phyloP scores from a whole-genome alignment of 768 basidiomycete species.

The Aureoboletus auriporus region DNA sequence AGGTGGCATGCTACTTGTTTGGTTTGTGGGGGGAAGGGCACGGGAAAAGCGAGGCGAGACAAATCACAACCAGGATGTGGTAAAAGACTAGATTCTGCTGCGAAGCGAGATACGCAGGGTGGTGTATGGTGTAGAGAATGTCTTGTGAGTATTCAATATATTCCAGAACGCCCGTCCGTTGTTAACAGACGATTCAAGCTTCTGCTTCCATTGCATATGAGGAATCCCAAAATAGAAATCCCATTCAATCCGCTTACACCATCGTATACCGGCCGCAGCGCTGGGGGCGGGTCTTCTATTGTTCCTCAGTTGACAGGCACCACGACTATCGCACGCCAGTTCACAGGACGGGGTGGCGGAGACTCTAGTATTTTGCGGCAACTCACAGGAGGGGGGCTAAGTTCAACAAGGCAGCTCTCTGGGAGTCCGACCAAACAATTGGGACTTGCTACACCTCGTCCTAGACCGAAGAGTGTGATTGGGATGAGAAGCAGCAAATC shows the following conservation, averaged over 20 bases:
- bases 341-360: slow-evolving; percentile 55
- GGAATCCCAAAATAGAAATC: slow-evolving; percentile 49
- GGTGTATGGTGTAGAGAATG: slow-evolving; percentile 85
- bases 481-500: slow-evolving; percentile 63
- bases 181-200: slow-evolving; percentile 37
- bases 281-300: slow-evolving; percentile 29
- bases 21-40: slow-evolving; percentile 70
- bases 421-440: slow-evolving; percentile 71
- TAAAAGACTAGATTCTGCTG: slow-evolving; percentile 79
- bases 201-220: slow-evolving; percentile 46
- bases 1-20: slow-evolving; percentile 78
- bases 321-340: slow-evolving; percentile 71
- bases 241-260: slow-evolving; percentile 47
- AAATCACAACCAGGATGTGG: slow-evolving; percentile 72
- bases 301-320: slow-evolving; percentile 62
- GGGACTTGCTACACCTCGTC: slow-evolving; percentile 39
- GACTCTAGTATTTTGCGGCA: slow-evolving; percentile 43
- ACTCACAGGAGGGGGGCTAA: slow-evolving; percentile 63
- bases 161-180: not conserved
- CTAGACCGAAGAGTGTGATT: slow-evolving; percentile 76
- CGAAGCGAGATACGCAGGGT: slow-evolving; percentile 65
- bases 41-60: slow-evolving; percentile 41
- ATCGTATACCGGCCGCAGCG: slow-evolving; percentile 39
- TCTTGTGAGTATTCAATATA: slow-evolving; percentile 44
- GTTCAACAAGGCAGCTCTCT: slow-evolving; percentile 61